Evolutionary conservation across 331 rosid species (phyloP).

Genomic region (Dryas integrifolia): DNA sequence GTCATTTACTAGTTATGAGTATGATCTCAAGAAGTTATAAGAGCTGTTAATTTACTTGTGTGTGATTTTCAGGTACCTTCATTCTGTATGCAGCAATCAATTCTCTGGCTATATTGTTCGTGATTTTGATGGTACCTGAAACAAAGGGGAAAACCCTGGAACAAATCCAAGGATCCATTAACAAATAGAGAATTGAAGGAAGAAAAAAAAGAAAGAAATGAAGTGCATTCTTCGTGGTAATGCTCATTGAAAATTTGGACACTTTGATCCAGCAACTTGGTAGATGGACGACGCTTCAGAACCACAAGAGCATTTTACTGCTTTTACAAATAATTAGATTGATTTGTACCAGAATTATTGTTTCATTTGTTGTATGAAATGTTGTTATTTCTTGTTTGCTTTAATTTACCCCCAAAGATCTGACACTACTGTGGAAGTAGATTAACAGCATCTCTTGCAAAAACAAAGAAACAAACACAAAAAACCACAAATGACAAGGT

Average conservation of each 20-base stretch:
- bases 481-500: not conserved
- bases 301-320: not conserved
- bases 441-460: not conserved
- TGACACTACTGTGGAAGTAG: not conserved
- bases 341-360: not conserved
- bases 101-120: slow-evolving; percentile 58
- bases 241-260: not conserved
- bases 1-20: no score
- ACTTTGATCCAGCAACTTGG: not conserved
- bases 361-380: not conserved
- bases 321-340: not conserved
- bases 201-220: not conserved
- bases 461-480: not conserved
- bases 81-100: slow-evolving; percentile 70
- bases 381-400: not conserved
- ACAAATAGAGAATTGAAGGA: slow-evolving; percentile 26
- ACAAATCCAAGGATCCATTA: slow-evolving; percentile 80
- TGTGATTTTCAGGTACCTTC: slow-evolving; percentile 68
- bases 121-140: slow-evolving; percentile 64
- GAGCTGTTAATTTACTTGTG: slow-evolving; percentile 11
- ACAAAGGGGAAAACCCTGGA: slow-evolving; percentile 88
- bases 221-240: not conserved
- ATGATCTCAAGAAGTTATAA: not conserved
- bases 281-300: not conserved
- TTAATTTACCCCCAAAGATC: not conserved